phyloP scores from a whole-genome alignment of 1,139 yeast genomes.

The Petasospora fabianii region DNA sequence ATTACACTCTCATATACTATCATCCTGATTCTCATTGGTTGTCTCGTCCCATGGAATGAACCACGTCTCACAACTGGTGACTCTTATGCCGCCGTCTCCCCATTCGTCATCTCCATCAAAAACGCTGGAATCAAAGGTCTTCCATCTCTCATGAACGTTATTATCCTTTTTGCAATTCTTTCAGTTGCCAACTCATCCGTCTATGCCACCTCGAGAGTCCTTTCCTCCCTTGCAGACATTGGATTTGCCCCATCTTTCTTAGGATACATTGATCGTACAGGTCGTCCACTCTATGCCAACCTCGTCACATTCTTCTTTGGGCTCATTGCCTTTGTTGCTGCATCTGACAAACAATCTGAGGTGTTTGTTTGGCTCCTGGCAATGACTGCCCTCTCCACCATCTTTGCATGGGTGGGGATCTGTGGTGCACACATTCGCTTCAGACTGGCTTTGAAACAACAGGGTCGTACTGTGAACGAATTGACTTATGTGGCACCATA shows the following conservation, averaged over 20 bases:
- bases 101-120: constrained; percentile 48
- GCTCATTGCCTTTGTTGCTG: constrained; percentile 57
- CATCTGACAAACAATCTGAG: constrained; percentile 50
- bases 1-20: constrained; percentile 62
- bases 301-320: constrained; percentile 50
- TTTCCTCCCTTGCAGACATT: constrained; percentile 62
- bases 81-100: constrained; percentile 53
- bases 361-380: constrained; percentile 71
- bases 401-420: constrained; percentile 66
- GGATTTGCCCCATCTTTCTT: constrained; percentile 59
- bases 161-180: constrained; percentile 54
- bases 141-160: constrained; percentile 49
- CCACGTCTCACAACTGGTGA: constrained; percentile 43
- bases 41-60: constrained; percentile 64
- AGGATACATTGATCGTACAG: constrained; percentile 57
- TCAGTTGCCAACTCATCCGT: constrained; percentile 70
- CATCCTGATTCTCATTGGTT: constrained; percentile 59
- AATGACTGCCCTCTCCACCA: constrained; percentile 60
- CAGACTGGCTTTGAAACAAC: constrained; percentile 52
- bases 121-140: constrained; percentile 46
- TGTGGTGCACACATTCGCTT: constrained; percentile 59
- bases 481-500: constrained; percentile 51
- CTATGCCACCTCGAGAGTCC: constrained; percentile 62
- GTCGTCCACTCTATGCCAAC: constrained; percentile 63
- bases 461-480: constrained; percentile 52